A percentile compares a stretch with the other conserved stretches of the same genome.
Conservation (phyloP, 441 rosid genomes). For the Viola pubescens region DNA sequence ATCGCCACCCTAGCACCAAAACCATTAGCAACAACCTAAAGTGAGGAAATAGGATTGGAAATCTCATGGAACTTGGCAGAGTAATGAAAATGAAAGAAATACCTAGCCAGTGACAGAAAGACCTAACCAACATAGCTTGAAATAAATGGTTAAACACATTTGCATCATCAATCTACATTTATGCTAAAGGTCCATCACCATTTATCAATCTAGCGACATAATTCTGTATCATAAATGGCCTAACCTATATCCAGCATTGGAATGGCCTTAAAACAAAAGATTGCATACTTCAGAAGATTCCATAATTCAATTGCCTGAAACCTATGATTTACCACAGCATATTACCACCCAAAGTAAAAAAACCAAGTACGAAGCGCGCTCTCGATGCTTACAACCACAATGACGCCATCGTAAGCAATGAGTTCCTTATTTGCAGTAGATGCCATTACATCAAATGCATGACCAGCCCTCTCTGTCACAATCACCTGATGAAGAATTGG, state of each 20-base stretch:
- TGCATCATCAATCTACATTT: no score
- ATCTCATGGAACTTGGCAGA: slow-evolving; percentile 4
- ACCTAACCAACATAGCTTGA: no score
- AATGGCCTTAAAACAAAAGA: no score
- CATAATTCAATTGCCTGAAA: not conserved
- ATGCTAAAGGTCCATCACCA: no score
- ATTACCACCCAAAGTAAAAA: not conserved
- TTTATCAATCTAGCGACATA: no score
- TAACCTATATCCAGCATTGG: no score
- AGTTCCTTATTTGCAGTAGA: slow-evolving; percentile 55
- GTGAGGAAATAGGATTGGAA: slow-evolving; percentile 7
- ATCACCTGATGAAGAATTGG: slow-evolving; percentile 48
- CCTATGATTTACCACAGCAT: not conserved
- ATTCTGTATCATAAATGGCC: no score
- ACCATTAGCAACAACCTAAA: slow-evolving; percentile 10
- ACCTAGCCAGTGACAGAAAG: not conserved
- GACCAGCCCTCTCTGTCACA: slow-evolving; percentile 78
- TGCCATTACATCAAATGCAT: slow-evolving; percentile 71
- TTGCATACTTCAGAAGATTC: not conserved
- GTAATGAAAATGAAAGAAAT: not conserved
- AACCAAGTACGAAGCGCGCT: slow-evolving; percentile 3
- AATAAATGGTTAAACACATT: no score
- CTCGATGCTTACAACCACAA: slow-evolving; percentile 66
- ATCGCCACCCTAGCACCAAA: slow-evolving; percentile 73
- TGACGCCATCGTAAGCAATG: slow-evolving; percentile 62